Evolutionary conservation across 345 rosid genomes (phyloP), one percentile per base, ranked within the genome.

Genomic region (Pistacia vera): DNA sequence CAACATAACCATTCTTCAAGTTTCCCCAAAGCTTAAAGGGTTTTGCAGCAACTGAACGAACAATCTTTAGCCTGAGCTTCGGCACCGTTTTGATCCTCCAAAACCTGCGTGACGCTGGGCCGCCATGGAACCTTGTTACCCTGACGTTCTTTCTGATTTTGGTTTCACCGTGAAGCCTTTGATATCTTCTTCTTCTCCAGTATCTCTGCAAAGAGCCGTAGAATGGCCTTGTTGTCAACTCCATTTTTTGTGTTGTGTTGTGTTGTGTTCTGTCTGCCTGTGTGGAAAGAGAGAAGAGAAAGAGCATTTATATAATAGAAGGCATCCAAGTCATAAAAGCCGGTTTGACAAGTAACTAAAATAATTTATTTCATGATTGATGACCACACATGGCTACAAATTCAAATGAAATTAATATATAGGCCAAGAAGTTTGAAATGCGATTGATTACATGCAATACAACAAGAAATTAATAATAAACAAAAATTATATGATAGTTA

Each of bases 131-230:
- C 69, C 82, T 78, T 12, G 68, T 25, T 9, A 78, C 38, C 65
- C 72, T 81, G 17, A 80, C 48, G 3, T 67, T 82, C 70, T 56
- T 84, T 13, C 63, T 48, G 41, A 58, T 59, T 17, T 58, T 61
- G 41, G 17, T 13, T 38, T 55, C 63, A 0, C 74, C 63, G 52
- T 74, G 61, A 2, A 84, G 73, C 25, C 77, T 74, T 56, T 77
- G 81, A 72, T 86, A 84, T 22, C 72, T 20, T 41, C 72, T 81
- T 73, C 87, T 82, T 75, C 82, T 74, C 84, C 79, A 74, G 77
- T 68, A 77, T 70, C 83, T 81, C 70, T 65, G 74, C 81, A 82
- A 68, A n/a, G 79, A 61, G 2, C 71, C 74, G 2, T 56, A 64
- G 33, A 74, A 46, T 30, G 81, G 46, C 36, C 57, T 68, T 1